Evolutionary conservation across 208 protist species (phyloP), one percentile per base, ranked within the genome.

Genomic region (Porcisia hertigi): DNA sequence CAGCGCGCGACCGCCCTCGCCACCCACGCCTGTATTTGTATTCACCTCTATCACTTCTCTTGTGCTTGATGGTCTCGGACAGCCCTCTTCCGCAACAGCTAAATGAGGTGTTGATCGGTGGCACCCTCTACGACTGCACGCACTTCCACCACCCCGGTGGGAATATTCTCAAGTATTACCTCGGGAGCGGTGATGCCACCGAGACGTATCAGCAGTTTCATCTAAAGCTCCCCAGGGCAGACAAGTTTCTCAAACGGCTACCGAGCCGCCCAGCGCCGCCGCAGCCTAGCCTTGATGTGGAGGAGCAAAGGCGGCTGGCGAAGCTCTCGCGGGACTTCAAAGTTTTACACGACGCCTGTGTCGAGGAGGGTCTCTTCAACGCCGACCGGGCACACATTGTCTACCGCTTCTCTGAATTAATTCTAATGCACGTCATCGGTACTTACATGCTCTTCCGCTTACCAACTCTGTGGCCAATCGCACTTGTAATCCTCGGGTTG

Each of bases 141-240:
- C 75, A 85, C 63, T 88, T 95, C 73, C 76, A 80, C 16, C 92
- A 93, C 65, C 89, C 92, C 0, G 92, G 92, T 30, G 92, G 92
- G 58, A 86, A 80, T 62, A 76, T 96, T 47, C 80, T 92, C 69
- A 86, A 80, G 67, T 94, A 88, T 79, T 89, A 75, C 76, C 63
- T 82, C 43, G 87, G 88, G 52, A 80, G 65, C 59, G 86, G 87
- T 18, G 91, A 95, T 66, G 91, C 91, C 7, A 92, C 89, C 4
- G 84, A 92, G 72, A 76, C 79, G 3, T 95, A 86, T 71, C 66
- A 88, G 57, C 59, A 95, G 82, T 92, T 92, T 71, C 91, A 95
- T 79, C 53, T 90, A 23, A 88, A 91, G 67, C 72, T 85, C 55
- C 79, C 83, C 71, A 84, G 76, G 66, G 89, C 86, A 9, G 30